Base-by-base conservation (phyloP, 805 yeast genomes). In the Candida takata region DNA sequence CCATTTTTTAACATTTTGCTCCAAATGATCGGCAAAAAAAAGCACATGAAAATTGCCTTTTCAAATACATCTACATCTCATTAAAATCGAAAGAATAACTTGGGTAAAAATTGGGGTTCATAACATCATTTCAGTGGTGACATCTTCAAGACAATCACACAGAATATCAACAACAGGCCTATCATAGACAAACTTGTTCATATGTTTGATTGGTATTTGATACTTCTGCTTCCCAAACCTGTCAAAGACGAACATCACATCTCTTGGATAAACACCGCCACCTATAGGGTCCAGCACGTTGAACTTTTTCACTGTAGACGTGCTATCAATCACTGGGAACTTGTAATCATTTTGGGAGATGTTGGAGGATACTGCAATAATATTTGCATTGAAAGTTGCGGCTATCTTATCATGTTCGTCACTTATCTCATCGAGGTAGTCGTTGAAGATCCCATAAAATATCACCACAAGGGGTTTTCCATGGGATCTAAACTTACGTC, bases 211-310 rank as follows among this genome's bases (percentile, higher is more conserved):
- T 6, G 51, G 41, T 10, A 50, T 41, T 19, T 46, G 44, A 2
- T 33, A 16, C 28, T 37, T 40, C 14, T 41, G 36, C 6, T 15
- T 35, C 2, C 57, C 57, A 15, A 16, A 16, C 12, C 35, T 34
- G 33, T 50, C 55, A 30, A 41, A 53, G 11, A 51, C 40, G 10
- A 51, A 27, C 10, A 53, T 24, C 11, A 45, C 40, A 24, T 53
- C 57, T 16, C 44, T 27, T 1, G 57, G 57, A 31, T 53, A 53
- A 1, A 50, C 47, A 32, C 56, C 56, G 27, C 57, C 57, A 14
- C 57, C 57, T 13, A 51, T 14, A 8, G 57, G 57, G 29, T 53
- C 57, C 20, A 49, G 13, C 1, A 44, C 49, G n/a, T 45, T 44
- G 17, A 48, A 35, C 7, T 25, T 35, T 27, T 45, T 49, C 6